phyloP scores from a whole-genome alignment of 495 filamentous ascomycete species.

The Ramalina peruviana region DNA sequence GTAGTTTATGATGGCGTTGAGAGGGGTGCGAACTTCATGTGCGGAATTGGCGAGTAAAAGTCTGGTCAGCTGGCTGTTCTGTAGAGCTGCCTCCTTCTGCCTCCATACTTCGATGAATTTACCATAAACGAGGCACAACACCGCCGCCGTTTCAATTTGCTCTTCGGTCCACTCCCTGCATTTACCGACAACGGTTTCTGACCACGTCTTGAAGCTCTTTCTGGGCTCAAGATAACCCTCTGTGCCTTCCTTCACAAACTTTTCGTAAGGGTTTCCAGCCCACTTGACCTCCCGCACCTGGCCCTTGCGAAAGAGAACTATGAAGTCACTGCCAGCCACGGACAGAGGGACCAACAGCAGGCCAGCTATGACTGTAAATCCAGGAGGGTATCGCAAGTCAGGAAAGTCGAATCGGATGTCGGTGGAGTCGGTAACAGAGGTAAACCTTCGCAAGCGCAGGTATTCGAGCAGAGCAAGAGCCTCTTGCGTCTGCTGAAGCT shows the following conservation, averaged over 20 bases:
- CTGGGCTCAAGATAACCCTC: slow-evolving; percentile 58
- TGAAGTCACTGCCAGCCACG: slow-evolving; percentile 66
- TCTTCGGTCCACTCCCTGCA: slow-evolving; percentile 48
- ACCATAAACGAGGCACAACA: slow-evolving; percentile 81
- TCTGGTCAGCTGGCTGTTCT: slow-evolving; percentile 67
- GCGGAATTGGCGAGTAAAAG: slow-evolving; percentile 83
- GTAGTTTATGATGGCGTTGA: slow-evolving; percentile 96
- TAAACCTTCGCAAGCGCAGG: slow-evolving; percentile 59
- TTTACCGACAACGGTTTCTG: slow-evolving; percentile 60
- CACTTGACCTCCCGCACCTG: slow-evolving; percentile 72
- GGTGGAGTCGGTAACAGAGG: slow-evolving; percentile 65
- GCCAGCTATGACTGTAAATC: slow-evolving; percentile 67
- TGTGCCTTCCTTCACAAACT: slow-evolving; percentile 52
- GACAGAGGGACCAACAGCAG: slow-evolving; percentile 75
- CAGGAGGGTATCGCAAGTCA: slow-evolving; percentile 66
- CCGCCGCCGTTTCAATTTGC: slow-evolving; percentile 72
- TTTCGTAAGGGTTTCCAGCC: slow-evolving; percentile 91
- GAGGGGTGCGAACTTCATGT: slow-evolving; percentile 84
- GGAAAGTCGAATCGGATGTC: slow-evolving; percentile 71
- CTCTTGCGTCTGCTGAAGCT: slow-evolving; percentile 65
- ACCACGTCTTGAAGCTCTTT: slow-evolving; percentile 65
- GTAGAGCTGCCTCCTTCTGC: slow-evolving; percentile 75
- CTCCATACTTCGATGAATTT: slow-evolving; percentile 89
- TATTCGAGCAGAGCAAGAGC: slow-evolving; percentile 78
- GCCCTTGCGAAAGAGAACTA: slow-evolving; percentile 78